A percentile compares a stretch with the other conserved stretches of the same genome.
Evolutionary conservation across 2,329 filamentous ascomycete species (phyloP).

Genomic region (Cylindrodendrum hubeiense): DNA sequence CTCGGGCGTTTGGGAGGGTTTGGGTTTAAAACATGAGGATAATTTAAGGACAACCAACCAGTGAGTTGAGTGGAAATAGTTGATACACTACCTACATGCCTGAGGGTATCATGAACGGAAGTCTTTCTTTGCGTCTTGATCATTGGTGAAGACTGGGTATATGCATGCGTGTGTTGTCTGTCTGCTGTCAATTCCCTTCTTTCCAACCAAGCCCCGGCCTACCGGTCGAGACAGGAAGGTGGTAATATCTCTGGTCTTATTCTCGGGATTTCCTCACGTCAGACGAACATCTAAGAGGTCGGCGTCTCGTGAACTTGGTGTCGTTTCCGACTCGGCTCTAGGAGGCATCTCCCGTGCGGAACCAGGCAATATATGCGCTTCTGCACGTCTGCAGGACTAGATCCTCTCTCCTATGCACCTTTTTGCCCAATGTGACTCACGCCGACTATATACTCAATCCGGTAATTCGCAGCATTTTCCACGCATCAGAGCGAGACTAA

Average conservation of each 20-base stretch:
- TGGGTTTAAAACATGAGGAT: slow-evolving; percentile 1
- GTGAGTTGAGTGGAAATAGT: slow-evolving; percentile 9
- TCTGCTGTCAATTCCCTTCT: neutral
- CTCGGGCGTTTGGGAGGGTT: slow-evolving; percentile 15
- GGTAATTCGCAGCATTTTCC: neutral
- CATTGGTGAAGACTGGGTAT: neutral
- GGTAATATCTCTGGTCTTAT: neutral
- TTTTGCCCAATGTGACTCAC: neutral
- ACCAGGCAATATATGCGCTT: neutral
- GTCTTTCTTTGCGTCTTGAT: neutral
- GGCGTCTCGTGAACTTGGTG: neutral
- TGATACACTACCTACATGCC: neutral
- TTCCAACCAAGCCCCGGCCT: neutral
- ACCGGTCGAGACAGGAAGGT: neutral
- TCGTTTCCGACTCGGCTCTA: neutral
- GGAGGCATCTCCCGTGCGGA: neutral
- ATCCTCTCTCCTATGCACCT: too few species aligned
- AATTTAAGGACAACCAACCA: slow-evolving; percentile 7
- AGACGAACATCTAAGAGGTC: neutral
- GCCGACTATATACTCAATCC: neutral
- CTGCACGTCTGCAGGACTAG: neutral
- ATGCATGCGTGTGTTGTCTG: neutral
- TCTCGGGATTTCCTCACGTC: too few species aligned
- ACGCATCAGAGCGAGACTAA: neutral
- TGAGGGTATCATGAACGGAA: neutral